phyloP scores from a whole-genome alignment of 2,329 filamentous ascomycete genomes.

The Lomentospora prolificans region DNA sequence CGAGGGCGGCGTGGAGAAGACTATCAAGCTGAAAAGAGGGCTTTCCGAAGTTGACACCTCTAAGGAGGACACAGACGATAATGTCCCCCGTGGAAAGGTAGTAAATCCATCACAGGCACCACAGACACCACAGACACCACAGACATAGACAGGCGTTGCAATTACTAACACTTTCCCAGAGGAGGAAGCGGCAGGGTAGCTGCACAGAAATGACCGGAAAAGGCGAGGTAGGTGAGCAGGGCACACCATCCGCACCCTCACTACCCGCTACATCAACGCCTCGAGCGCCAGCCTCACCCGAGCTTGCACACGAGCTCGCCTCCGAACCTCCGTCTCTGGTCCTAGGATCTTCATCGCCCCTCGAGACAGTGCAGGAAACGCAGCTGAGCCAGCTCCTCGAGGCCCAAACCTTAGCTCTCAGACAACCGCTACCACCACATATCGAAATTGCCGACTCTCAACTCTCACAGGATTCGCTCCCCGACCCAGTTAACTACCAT shows the following conservation, averaged over 20 bases:
- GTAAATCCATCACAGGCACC: too few species aligned
- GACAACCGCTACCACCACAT: neutral
- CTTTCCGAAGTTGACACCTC: neutral
- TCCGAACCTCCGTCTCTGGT: neutral
- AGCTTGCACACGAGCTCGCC: neutral
- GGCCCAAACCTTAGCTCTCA: neutral
- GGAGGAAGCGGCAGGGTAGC: neutral
- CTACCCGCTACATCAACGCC: neutral
- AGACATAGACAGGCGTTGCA: too few species aligned
- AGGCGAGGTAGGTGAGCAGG: neutral
- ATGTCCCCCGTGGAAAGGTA: neutral
- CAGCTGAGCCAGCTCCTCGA: neutral
- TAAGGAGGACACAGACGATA: neutral
- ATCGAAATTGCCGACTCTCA: slow-evolving; percentile 4
- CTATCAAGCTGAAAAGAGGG: neutral
- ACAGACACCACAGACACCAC: too few species aligned
- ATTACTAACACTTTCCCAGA: too few species aligned
- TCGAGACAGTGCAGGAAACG: neutral
- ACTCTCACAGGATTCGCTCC: neutral
- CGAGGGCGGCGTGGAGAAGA: neutral
- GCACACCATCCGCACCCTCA: neutral
- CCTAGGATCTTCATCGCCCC: neutral
- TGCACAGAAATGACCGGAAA: neutral
- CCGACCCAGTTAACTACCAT: neutral
- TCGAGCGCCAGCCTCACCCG: neutral